Base-by-base conservation (phyloP, 2,329 filamentous ascomycete species). In the Trichoderma endophyticum region DNA sequence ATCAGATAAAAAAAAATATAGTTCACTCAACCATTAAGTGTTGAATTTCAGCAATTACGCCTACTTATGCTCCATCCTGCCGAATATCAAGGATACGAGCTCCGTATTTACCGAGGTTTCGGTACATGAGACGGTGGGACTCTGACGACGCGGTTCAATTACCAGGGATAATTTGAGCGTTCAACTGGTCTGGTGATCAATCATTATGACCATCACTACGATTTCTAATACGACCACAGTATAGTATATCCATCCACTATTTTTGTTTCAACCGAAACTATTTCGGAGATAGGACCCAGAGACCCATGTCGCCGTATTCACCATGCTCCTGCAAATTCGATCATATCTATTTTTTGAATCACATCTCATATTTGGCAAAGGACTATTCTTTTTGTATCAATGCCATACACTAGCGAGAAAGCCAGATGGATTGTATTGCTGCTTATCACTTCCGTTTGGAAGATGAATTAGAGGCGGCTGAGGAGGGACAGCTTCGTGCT, bases 371-470 rank as follows among this genome's bases (percentile, higher is more conserved):
- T 24, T 1, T 24, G 7, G 5, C 6, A 51, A 48, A 24, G 6
- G 3, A 21, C 43, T 43, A 21, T 51, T 51, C 9, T 4, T 21
- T 48, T 21, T 21, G 43, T 6, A 12, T 51, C n/a, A 21, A 51
- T 9, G n/a, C 0, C 43, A 12, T 21, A 12, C 0, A 12, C 0
- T 51, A n/a, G 5, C 2, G n/a, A 51, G 1, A 1, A 51, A 12
- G 9, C 43, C 12, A 21, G 21, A 21, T 21, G 21, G 21, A 21
- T 21, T 21, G 21, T 21, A 21, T 21, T 21, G 21, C 21, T 21
- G 21, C 21, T 21, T 21, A 21, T 21, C 21, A 21, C 21, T 21
- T 21, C 21, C 21, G 21, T 21, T 21, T 21, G 21, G 21, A 21
- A 21, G 21, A 21, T 21, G 21, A 21, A 21, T 21, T 21, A 21